Evolutionary conservation across 441 rosid species (phyloP).

Genomic region (Populus hybrid): DNA sequence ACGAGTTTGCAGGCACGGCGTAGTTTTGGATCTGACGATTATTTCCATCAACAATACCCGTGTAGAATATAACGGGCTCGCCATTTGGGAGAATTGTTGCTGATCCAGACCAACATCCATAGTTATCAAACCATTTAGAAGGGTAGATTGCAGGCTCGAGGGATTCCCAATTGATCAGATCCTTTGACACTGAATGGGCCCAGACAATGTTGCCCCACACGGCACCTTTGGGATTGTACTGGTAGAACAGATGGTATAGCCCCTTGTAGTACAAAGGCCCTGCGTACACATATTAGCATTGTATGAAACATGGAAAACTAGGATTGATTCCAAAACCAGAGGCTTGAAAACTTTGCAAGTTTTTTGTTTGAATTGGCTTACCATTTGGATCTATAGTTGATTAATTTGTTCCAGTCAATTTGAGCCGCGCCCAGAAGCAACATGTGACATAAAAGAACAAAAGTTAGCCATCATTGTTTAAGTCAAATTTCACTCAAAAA

Average conservation of each 20-base stretch:
- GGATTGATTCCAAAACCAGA: background rate
- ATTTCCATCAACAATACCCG: constrained; percentile 47
- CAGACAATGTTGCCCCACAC: constrained; percentile 95
- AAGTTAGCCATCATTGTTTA: background rate
- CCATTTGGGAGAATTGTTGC: constrained; percentile 58
- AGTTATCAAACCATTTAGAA: constrained; percentile 59
- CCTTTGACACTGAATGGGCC: constrained; percentile 91
- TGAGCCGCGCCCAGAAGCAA: background rate
- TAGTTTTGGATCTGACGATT: constrained; percentile 61
- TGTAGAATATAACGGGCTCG: constrained; percentile 64
- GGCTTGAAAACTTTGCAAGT: too few species aligned
- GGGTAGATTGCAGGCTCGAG: constrained; percentile 69
- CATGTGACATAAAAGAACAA: background rate
- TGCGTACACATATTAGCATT: constrained; percentile 10
- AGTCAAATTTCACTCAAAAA: background rate
- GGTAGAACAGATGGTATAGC: constrained; percentile 77
- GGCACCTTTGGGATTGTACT: constrained; percentile 78
- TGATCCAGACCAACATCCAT: constrained; percentile 93
- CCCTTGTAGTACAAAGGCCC: constrained; percentile 81
- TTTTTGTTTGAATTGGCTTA: constrained; percentile 18
- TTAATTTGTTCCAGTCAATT: constrained; percentile 10
- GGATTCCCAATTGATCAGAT: constrained; percentile 70
- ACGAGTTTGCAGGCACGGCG: constrained; percentile 53
- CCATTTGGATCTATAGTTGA: constrained; percentile 67
- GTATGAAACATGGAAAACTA: background rate